Evolutionary conservation across 306 rosid species (phyloP), one percentile per base, ranked within the genome.

Genomic region (Quercus variabilis): DNA sequence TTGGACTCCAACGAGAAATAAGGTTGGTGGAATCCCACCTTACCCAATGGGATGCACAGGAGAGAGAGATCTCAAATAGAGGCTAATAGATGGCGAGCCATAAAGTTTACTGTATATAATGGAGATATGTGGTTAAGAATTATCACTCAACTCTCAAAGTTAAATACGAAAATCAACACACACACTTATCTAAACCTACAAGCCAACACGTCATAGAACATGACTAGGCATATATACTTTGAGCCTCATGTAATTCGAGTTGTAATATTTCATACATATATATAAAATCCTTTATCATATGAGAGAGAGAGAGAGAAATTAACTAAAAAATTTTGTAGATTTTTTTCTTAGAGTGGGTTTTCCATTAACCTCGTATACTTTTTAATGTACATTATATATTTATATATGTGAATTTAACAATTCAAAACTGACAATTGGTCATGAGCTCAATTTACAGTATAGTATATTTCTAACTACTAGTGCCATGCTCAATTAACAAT

Each of bases 1-100:
- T 88, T 78, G 94, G 97, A 92, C 71, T 88, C 92, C 97, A 91
- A 79, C 80, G 69, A 84, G 72, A 72, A 69, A 74, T 72, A 33
- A 74, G 76, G 54, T 86, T 83, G 90, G 94, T 88, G 91, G 91
- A 88, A 80, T 86, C 84, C 83, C 92, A 88, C 90, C 84, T 72
- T 18, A 59, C 59, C 79, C 7, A 69, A 73, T 76, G 81, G 76
- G 82, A 82, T 76, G 83, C 87, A 86, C 76, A 72, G 68, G 31
- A 82, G 57, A 73, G 31, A 73, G 57, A 67, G 6, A 56, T 55
- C 55, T 49, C 46, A 63, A 73, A 51, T 81, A 55, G 71, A 55
- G 75, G 57, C 81, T n/a, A 56, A 69, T 74, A 71, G 71, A 79
- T 76, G 76, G 69, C 60, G 74, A 52, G 78, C 28, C 57, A 72